Conservation (phyloP, 192 early-diverging fungal species). For the Linderina pennispora region DNA sequence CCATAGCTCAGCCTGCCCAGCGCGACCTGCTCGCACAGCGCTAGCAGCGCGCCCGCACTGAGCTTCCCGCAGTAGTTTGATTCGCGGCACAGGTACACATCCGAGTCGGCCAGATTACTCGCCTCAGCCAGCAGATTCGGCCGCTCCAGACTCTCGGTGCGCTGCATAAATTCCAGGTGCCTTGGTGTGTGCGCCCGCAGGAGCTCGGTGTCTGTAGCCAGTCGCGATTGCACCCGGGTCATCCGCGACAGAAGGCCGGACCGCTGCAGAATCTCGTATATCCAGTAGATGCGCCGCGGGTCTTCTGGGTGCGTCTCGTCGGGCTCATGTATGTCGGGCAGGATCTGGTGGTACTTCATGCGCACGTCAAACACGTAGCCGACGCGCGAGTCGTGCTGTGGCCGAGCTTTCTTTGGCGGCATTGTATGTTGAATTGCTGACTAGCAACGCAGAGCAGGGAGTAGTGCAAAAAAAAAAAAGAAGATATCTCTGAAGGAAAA, state of each 20-base stretch:
- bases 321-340: constrained; percentile 51
- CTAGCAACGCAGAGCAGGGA: too few species aligned
- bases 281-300: constrained; percentile 64
- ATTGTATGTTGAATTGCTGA: constrained; percentile 3
- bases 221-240: constrained; percentile 8
- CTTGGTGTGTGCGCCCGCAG: constrained; percentile 49
- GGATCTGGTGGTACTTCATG: constrained; percentile 60
- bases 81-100: constrained; percentile 65
- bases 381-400: constrained; percentile 3
- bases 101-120: constrained; percentile 52
- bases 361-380: constrained; percentile 56
- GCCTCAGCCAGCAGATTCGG: constrained; percentile 36
- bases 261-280: constrained; percentile 50
- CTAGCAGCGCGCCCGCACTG: constrained; percentile 70
- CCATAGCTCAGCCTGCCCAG: constrained; percentile 61
- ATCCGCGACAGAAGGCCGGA: constrained; percentile 46
- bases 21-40: constrained; percentile 65
- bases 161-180: constrained; percentile 41
- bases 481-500: too few species aligned
- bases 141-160: constrained; percentile 45
- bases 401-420: too few species aligned
- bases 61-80: constrained; percentile 59
- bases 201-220: constrained; percentile 22
- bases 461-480: too few species aligned
- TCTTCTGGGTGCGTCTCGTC: constrained; percentile 82